Conservation (phyloP, 78 protist genomes). For the Planoprotostelium fungivorum region DNA sequence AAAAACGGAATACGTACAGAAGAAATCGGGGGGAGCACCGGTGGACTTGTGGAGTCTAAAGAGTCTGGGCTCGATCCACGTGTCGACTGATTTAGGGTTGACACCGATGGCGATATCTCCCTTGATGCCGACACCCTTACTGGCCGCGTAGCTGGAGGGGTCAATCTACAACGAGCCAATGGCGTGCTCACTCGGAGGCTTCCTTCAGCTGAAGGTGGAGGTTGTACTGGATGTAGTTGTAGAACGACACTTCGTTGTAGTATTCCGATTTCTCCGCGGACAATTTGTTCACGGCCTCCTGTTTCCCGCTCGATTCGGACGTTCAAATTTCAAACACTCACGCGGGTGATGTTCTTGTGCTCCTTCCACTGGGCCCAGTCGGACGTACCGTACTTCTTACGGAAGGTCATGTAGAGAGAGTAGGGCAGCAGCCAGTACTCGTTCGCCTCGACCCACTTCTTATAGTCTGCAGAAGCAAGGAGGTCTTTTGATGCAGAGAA, state of each 20-base stretch:
- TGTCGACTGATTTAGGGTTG: slow-evolving; percentile 57
- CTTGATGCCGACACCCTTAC: slow-evolving; percentile 65
- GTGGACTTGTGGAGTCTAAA: slow-evolving; percentile 63
- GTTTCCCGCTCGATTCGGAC: no score
- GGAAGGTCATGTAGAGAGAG: slow-evolving; percentile 52
- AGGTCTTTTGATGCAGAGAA: slow-evolving; percentile 1
- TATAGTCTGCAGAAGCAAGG: slow-evolving; percentile 17
- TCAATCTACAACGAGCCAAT: neutral
- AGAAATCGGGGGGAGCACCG: slow-evolving; percentile 91
- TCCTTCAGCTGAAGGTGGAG: slow-evolving; percentile 63
- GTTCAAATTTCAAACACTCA: neutral
- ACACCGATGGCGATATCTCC: slow-evolving; percentile 94
- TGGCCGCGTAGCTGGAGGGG: slow-evolving; percentile 9
- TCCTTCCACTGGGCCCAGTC: slow-evolving; percentile 60
- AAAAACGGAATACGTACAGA: slow-evolving; percentile 1
- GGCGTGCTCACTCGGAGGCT: slow-evolving; percentile 37
- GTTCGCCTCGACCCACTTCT: slow-evolving; percentile 20
- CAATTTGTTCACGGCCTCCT: slow-evolving; percentile 18
- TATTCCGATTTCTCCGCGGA: slow-evolving; percentile 8
- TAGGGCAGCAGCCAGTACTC: slow-evolving; percentile 72
- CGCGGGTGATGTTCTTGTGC: neutral
- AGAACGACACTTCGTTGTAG: slow-evolving; percentile 47
- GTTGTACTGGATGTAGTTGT: slow-evolving; percentile 75
- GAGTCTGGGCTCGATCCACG: slow-evolving; percentile 59
- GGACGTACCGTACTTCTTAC: slow-evolving; percentile 45